Base-by-base conservation (phyloP, 257 asterid species). In the Vinca minor region DNA sequence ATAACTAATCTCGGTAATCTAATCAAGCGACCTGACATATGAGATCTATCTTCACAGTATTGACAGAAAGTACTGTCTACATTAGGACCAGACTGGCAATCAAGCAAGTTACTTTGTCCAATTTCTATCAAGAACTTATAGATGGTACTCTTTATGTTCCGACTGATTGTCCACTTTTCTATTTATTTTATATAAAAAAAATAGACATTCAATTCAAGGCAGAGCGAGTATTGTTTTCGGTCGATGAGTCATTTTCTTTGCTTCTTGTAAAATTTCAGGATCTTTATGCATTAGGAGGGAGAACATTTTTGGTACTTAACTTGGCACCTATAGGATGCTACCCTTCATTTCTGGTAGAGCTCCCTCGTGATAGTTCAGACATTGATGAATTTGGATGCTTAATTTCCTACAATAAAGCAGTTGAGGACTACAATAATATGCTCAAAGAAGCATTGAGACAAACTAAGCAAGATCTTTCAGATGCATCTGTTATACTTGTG, bases 261-360 rank as follows among this genome's bases (percentile, higher is more conserved):
- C 15, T 29, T 53, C 10, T 26, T 29, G 60, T 28, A 4, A 5
- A 28, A 10, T 5, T 54, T 55, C 68, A 85, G 96, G 88, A 77
- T 52, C 64, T 87, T 11, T 77, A 85, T 50, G 20, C 38, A 41
- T 46, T 78, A 12, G 96, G 94, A 23, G 94, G 91, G 17, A 73
- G 87, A 39, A 76, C 86, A 7, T 78, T 88, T 63, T 56, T 83
- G 62, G 87, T 88, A n/a, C 76, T 82, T 21, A 85, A 84, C 64
- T 65, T 83, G 8, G 85, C 81, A n/a, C 94, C 96, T 2, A 25
- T 88, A 23, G 91, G 96, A 14, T 87, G 94, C 29, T 81, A 83
- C 65, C 85, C 88, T 10, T 69, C 88, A 8, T 67, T 66, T 52
- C 42, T 85, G 41, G 72, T 73, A 62, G 77, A 78, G 69, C 76